Conservation (phyloP, 305 asterid species). For the Fraxinus greggii region DNA sequence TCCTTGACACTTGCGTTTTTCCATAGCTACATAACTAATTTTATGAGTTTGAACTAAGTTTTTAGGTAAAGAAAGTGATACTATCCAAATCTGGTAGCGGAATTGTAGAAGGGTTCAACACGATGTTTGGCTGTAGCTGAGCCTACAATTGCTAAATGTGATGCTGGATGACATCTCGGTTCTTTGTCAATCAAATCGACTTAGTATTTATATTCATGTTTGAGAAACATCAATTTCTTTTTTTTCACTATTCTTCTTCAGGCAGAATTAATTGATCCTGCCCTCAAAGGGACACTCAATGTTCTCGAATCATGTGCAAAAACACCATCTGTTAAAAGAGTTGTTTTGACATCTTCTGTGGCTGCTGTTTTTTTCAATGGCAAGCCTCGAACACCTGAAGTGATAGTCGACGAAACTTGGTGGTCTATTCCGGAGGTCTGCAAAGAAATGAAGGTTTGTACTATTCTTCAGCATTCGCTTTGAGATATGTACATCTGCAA, state of each 20-base stretch:
- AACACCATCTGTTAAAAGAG: conserved; percentile 35
- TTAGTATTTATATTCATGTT: neutral
- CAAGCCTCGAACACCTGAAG: conserved; percentile 52
- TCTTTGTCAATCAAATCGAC: neutral
- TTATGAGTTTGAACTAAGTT: neutral
- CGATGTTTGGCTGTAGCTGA: neutral
- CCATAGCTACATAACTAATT: neutral
- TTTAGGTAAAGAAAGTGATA: neutral
- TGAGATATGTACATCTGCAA: neutral
- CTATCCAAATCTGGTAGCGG: neutral
- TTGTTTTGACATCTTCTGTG: conserved; percentile 33
- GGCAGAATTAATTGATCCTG: conserved; percentile 62
- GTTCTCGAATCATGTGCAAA: conserved; percentile 57
- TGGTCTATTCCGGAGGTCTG: conserved; percentile 52
- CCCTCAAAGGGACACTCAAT: conserved; percentile 61
- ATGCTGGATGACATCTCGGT: neutral
- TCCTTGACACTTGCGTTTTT: neutral
- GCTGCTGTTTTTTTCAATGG: conserved; percentile 53
- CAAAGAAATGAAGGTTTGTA: conserved; percentile 37
- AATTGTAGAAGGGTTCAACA: neutral
- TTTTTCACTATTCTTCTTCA: conserved; percentile 25
- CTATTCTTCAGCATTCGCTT: neutral
- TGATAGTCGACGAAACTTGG: conserved; percentile 57
- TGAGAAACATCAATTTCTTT: neutral
- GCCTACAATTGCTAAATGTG: neutral